Percentiles rank a stretch among this genome's conserved stretches.
Evolutionary conservation across 176 grass and related monocot species (phyloP).

Genomic region (Bothriochloa decipiens): DNA sequence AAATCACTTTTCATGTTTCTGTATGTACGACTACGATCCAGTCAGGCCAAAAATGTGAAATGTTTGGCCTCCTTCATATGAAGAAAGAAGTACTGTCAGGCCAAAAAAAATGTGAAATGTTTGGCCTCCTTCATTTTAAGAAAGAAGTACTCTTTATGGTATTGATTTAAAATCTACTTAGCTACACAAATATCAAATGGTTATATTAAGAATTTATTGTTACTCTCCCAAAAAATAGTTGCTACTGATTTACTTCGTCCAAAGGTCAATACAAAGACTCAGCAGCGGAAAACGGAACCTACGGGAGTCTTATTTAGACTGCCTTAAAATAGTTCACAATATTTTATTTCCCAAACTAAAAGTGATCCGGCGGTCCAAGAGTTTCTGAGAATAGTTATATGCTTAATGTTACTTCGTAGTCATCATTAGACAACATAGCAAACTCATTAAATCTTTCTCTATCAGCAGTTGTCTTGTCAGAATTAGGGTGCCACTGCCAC

Average conservation of each 20-base stretch:
- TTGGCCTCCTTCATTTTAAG: neutral
- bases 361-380: too few species aligned
- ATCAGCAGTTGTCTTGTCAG: conserved; percentile 32
- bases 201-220: neutral
- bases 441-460: conserved; percentile 6
- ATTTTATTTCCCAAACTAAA: neutral
- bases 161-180: neutral
- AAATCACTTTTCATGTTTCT: conserved; percentile 15
- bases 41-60: too few species aligned
- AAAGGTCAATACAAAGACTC: neutral
- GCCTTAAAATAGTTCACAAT: neutral
- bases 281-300: neutral
- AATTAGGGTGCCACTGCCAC: conserved; percentile 28
- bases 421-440: conserved; percentile 24
- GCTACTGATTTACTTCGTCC: neutral
- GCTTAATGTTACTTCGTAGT: neutral
- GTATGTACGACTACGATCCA: neutral
- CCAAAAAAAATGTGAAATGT: too few species aligned
- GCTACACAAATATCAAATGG: neutral
- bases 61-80: neutral
- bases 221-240: neutral
- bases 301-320: neutral
- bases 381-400: neutral
- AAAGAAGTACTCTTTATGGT: neutral
- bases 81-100: neutral